phyloP scores from a whole-genome alignment of 2,329 filamentous ascomycete species.

The Diplocarpon rosae region DNA sequence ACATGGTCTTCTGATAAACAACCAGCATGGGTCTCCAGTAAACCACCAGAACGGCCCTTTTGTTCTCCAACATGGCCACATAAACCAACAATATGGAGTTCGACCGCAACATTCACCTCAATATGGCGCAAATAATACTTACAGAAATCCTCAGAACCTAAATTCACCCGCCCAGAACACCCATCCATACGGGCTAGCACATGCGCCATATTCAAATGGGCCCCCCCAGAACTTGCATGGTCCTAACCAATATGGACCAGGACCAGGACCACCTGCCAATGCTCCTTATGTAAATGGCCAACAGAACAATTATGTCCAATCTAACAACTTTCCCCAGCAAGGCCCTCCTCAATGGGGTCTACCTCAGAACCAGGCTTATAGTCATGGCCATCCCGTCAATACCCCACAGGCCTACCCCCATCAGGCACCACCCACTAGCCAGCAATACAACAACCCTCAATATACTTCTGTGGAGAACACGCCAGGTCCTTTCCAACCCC shows the following conservation, averaged over 20 bases:
- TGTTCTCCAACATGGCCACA: not conserved
- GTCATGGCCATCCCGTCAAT: conserved; percentile 2
- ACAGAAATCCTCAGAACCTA: not conserved
- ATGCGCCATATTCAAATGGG: conserved; percentile 1
- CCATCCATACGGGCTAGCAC: conserved; percentile 8
- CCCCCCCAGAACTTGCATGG: not conserved
- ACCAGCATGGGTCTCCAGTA: conserved; percentile 6
- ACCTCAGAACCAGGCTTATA: conserved; percentile 4
- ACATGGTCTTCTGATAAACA: not conserved
- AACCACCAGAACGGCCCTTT: not conserved
- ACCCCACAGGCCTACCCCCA: not conserved
- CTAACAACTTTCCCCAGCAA: conserved; percentile 4
- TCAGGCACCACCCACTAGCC: not conserved
- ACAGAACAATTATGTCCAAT: not conserved
- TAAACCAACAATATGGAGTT: not conserved
- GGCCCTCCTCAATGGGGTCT: conserved; percentile 8
- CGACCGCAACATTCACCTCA: not conserved
- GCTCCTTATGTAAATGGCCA: conserved; percentile 2
- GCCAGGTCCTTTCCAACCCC: not conserved
- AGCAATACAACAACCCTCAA: conserved; percentile 2
- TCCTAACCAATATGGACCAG: not conserved
- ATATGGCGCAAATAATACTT: not conserved
- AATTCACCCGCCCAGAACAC: not conserved
- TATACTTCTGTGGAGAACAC: not conserved
- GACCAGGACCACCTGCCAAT: conserved; percentile 2